phyloP scores from a whole-genome alignment of 225 moss, liverwort and hornwort species.

The Bryum argenteum region DNA sequence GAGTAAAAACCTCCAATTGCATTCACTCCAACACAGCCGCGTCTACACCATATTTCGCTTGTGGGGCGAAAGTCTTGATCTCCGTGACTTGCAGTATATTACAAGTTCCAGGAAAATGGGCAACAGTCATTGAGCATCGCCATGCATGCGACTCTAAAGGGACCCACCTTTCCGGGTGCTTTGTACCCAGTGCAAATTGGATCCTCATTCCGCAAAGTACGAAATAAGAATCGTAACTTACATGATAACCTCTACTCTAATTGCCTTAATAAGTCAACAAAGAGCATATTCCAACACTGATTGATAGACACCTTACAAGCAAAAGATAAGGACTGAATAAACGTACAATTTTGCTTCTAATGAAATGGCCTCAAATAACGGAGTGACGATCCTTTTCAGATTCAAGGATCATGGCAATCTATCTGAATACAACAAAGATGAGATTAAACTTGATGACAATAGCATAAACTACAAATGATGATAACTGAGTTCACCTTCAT shows the following conservation, averaged over 20 bases:
- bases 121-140: background rate
- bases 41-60: no score
- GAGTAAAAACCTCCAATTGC: background rate
- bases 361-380: background rate
- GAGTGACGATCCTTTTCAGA: slow-evolving; percentile 3
- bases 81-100: no score
- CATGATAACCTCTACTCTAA: background rate
- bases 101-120: no score
- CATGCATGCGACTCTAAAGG: background rate
- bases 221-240: background rate
- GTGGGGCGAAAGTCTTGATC: no score
- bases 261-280: background rate
- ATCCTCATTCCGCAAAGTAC: background rate
- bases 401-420: slow-evolving; percentile 21
- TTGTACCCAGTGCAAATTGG: no score
- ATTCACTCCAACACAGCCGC: no score
- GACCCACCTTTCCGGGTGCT: no score
- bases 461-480: slow-evolving; percentile 37
- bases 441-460: slow-evolving; percentile 26
- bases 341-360: background rate
- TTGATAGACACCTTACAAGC: background rate
- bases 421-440: slow-evolving; percentile 23
- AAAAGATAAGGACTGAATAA: background rate
- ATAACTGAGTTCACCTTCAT: slow-evolving; percentile 46
- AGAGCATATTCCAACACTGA: background rate